phyloP scores from a whole-genome alignment of 345 rosid species.

The Aquilaria yunnanensis region DNA sequence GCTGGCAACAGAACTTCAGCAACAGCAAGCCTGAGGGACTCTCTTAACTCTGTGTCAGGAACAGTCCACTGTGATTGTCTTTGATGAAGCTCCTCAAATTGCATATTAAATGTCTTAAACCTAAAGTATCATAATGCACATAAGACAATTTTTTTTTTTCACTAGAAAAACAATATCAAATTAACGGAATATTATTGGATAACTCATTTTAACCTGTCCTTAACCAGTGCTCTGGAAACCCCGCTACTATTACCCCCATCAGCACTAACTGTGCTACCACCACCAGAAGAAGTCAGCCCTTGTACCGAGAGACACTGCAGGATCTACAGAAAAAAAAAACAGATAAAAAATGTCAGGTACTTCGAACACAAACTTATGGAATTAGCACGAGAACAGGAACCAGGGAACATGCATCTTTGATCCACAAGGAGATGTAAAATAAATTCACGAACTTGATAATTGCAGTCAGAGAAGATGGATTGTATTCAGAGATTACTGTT shows the following conservation, averaged over 20 bases:
- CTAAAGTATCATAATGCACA: slow-evolving; percentile 26
- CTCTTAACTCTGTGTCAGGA: slow-evolving; percentile 92
- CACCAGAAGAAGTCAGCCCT: slow-evolving; percentile 95
- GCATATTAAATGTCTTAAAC: slow-evolving; percentile 80
- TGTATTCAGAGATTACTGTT: too few relatives aligned
- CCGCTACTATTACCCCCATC: slow-evolving; percentile 86
- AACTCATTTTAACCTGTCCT: slow-evolving; percentile 57
- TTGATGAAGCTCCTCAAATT: slow-evolving; percentile 97
- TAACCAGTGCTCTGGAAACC: slow-evolving; percentile 80
- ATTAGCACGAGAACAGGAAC: too few relatives aligned
- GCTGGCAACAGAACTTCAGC: slow-evolving; percentile 98
- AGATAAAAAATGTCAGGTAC: slow-evolving; percentile 1
- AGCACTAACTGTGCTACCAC: slow-evolving; percentile 59
- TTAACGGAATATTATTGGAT: neutral
- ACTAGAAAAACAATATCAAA: neutral
- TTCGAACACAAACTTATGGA: neutral
- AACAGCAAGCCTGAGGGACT: slow-evolving; percentile 94
- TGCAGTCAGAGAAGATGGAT: too few relatives aligned
- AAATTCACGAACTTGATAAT: too few relatives aligned
- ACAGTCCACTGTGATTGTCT: slow-evolving; percentile 98
- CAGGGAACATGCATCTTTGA: too few relatives aligned
- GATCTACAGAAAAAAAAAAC: slow-evolving; percentile 43
- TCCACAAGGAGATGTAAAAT: too few relatives aligned
- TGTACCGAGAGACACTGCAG: slow-evolving; percentile 77
- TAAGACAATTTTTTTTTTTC: neutral